Conservation (phyloP, 306 rosid genomes). For the Cyamopsis tetragonoloba region DNA sequence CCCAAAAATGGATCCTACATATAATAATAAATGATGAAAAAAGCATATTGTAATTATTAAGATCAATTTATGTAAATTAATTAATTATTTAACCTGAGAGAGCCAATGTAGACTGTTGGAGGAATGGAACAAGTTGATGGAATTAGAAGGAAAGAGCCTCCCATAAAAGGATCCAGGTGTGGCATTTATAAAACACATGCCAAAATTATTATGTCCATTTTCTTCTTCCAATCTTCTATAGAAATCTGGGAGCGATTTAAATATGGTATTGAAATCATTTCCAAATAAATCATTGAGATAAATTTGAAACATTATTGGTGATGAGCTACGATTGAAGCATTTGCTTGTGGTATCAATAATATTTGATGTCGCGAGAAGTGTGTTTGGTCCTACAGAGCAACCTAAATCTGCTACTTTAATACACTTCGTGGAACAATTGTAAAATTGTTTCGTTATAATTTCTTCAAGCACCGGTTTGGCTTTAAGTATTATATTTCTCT, state of each 20-base stretch:
- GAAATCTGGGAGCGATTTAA: constrained; percentile 37
- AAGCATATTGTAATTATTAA: too few relatives aligned
- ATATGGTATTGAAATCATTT: constrained; percentile 30
- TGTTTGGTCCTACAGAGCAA: constrained; percentile 39
- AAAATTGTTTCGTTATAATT: not conserved
- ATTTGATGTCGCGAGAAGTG: constrained; percentile 2
- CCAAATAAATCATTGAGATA: constrained; percentile 28
- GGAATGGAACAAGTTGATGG: constrained; percentile 42
- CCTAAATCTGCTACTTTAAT: constrained; percentile 43
- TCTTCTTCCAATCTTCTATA: not conserved
- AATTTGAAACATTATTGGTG: not conserved
- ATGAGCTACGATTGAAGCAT: not conserved
- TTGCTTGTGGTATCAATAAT: not conserved
- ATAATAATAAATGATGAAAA: not conserved
- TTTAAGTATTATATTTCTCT: not conserved
- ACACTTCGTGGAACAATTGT: not conserved
- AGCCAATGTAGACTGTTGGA: constrained; percentile 39
- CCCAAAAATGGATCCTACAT: not conserved
- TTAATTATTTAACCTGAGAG: constrained; percentile 21
- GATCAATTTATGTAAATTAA: not conserved
- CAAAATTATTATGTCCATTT: not conserved
- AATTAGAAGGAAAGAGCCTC: constrained; percentile 41
- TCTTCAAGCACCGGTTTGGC: constrained; percentile 17
- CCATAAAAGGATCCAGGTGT: constrained; percentile 51
- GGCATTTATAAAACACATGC: constrained; percentile 37